These are phyloP conservation scores for Diaporthe capsici DNA, from an alignment of 2,329 filamentous ascomycete species.

Conservation along the genomic window DNA sequence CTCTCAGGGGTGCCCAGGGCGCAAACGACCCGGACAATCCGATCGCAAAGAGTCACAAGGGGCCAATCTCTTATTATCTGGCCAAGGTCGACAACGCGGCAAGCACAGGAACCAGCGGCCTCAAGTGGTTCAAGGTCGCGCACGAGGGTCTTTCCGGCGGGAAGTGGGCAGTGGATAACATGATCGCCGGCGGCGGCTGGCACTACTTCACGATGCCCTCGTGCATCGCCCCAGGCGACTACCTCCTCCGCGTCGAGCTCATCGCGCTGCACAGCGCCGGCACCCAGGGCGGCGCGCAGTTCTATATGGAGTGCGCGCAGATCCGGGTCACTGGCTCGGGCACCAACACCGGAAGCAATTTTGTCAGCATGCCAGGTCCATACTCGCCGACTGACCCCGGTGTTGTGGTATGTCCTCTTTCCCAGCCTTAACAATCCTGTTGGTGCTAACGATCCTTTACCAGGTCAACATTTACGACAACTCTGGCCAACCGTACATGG, in stretches of 20 bases:
- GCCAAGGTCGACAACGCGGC: constrained; percentile 67
- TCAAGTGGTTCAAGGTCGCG: constrained; percentile 70
- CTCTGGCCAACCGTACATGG: constrained; percentile 58
- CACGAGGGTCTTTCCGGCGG: constrained; percentile 60
- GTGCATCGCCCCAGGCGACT: constrained; percentile 67
- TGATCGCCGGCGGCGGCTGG: constrained; percentile 61
- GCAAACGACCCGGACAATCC: constrained; percentile 65
- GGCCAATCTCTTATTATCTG: constrained; percentile 67
- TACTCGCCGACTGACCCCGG: constrained; percentile 60
- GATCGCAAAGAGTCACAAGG: constrained; percentile 68
- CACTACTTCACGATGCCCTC: constrained; percentile 64
- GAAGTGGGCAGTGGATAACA: constrained; percentile 60
- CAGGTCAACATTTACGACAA: constrained; percentile 61
- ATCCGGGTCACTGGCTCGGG: constrained; percentile 57
- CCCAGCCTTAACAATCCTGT: neutral
- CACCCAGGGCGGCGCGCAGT: constrained; percentile 55
- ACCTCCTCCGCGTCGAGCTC: constrained; percentile 68
- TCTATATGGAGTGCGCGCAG: constrained; percentile 61
- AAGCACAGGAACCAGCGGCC: constrained; percentile 55
- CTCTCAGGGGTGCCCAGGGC: constrained; percentile 58
- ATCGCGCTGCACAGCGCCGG: constrained; percentile 66
- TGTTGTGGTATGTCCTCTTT: constrained; percentile 49
- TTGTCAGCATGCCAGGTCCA: constrained; percentile 61
- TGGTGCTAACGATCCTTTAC: neutral
- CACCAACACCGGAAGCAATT: constrained; percentile 50